A percentile compares a stretch with the other conserved stretches of the same genome.
Evolutionary conservation across 306 rosid genomes (phyloP).

Genomic region (Castanea crenata): DNA sequence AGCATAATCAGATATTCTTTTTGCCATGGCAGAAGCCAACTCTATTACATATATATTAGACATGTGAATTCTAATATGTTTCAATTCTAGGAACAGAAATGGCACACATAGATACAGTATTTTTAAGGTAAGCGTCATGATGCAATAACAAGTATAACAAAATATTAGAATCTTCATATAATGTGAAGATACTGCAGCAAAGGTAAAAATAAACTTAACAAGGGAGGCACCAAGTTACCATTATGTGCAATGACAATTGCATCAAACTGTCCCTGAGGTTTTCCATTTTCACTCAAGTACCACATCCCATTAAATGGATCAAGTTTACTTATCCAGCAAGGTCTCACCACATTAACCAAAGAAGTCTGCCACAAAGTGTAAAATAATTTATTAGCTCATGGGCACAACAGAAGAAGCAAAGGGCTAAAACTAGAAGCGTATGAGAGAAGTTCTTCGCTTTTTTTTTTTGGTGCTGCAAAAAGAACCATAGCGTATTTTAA

Average conservation of each 20-base stretch:
- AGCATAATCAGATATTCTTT: background rate
- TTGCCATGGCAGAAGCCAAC: conserved; percentile 3
- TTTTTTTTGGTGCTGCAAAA: background rate
- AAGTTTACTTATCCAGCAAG: conserved; percentile 85
- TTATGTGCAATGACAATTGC: conserved; percentile 93
- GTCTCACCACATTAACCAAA: conserved; percentile 72
- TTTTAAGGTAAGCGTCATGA: background rate
- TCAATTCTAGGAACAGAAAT: too few relatives aligned
- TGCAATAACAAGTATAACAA: background rate
- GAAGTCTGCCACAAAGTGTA: conserved; percentile 43
- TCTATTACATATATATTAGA: background rate
- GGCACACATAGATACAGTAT: too few relatives aligned
- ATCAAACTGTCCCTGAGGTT: conserved; percentile 80
- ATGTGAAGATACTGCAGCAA: conserved; percentile 7
- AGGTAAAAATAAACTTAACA: background rate
- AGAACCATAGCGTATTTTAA: background rate
- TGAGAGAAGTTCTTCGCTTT: background rate
- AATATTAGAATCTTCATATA: background rate
- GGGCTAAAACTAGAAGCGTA: background rate
- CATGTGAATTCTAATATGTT: too few relatives aligned
- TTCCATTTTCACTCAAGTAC: conserved; percentile 91
- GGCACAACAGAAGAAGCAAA: conserved; percentile 1
- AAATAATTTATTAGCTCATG: conserved; percentile 24
- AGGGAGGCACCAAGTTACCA: conserved; percentile 38
- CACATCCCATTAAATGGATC: conserved; percentile 95